Evolutionary conservation across 345 rosid genomes (phyloP).

Genomic region (Eucalyptus caleyi): DNA sequence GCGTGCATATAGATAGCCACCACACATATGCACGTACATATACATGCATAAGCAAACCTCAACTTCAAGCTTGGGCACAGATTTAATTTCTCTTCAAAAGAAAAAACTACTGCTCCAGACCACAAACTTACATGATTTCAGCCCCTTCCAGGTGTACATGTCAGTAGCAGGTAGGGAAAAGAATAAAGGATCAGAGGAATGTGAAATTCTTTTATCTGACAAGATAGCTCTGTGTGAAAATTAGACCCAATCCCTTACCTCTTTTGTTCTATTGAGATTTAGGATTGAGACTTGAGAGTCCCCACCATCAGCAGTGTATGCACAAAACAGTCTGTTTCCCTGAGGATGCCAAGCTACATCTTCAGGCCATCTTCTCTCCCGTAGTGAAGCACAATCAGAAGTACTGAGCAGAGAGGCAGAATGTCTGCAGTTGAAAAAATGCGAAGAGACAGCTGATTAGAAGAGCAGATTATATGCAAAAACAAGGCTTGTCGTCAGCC

Average conservation of each 20-base stretch:
- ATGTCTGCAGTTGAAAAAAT: constrained; percentile 31
- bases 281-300: constrained; percentile 84
- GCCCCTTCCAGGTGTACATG: not conserved
- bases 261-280: constrained; percentile 51
- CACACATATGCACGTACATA: not conserved
- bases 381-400: constrained; percentile 49
- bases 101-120: not conserved
- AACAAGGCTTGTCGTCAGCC: not conserved
- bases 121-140: not conserved
- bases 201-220: not conserved
- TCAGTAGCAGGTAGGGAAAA: not conserved
- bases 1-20: not conserved
- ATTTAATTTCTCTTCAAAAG: not conserved
- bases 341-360: constrained; percentile 90
- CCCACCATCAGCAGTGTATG: constrained; percentile 62
- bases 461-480: not conserved
- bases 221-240: not conserved
- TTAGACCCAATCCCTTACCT: constrained; percentile 27
- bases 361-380: constrained; percentile 90
- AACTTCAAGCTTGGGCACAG: not conserved
- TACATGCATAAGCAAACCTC: not conserved
- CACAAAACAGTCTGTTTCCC: constrained; percentile 58
- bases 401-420: constrained; percentile 63
- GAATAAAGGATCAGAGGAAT: not conserved
- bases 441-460: not conserved